Evolutionary conservation across 140 eudicot species (phyloP), one percentile per base, ranked within the genome.

Genomic region (Bidens hawaiensis): DNA sequence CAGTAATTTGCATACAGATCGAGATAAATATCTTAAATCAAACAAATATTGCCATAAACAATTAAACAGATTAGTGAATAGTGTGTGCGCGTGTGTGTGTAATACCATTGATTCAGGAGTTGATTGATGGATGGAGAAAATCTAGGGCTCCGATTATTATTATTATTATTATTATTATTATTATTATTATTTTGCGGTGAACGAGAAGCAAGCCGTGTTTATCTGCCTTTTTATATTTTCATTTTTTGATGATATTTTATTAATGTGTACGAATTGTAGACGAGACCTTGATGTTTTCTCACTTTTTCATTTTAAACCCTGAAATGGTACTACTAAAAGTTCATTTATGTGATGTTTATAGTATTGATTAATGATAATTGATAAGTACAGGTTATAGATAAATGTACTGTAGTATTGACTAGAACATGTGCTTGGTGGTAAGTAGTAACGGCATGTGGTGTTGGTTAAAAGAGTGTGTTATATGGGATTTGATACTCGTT

Each of bases 131-230:
- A 58, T 61, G 73, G 22, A 57, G 73, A 65, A 47, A 54, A 73
- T 73, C 31, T 73, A 73, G 72, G 72, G 78, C 50, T 56, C 63
- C 73, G 68, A 57, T 65, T 58, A n/a, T n/a, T n/a, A n/a, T n/a
- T n/a, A n/a, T n/a, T n/a, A n/a, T n/a, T n/a, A n/a, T n/a, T n/a
- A n/a, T n/a, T n/a, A n/a, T n/a, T n/a, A n/a, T n/a, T n/a, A n/a
- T n/a, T n/a, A n/a, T 14, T 17, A 53, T 55, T 30, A 3, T 52
- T 71, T 53, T 54, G 60, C 34, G 53, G 67, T 54, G 72, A 71
- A 31, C 31, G 65, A 72, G 61, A 72, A 72, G 62, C 14, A 72
- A 72, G 62, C 14, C 73, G 62, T 67, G 78, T 65, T 55, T 71
- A 17, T 64, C 47, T 65, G 43, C 61, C 54, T 65, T 72, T n/a